These are phyloP conservation scores for Thelephora terrestris DNA, from an alignment of 1,284 basidiomycete genomes.

Conservation along the genomic window DNA sequence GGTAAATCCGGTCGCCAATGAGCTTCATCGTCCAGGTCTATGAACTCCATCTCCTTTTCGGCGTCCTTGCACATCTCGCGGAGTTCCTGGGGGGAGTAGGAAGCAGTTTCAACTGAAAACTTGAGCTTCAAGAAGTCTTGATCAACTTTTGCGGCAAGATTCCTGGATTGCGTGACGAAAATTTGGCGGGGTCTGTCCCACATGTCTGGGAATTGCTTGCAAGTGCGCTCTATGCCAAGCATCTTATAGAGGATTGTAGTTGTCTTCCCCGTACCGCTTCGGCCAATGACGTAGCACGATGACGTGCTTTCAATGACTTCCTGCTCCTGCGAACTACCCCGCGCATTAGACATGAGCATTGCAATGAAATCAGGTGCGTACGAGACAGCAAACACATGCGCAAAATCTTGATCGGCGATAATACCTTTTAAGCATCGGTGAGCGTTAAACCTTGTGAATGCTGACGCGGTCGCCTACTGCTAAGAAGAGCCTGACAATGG, in stretches of 20 bases:
- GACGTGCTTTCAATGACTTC: constrained; percentile 48
- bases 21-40: constrained; percentile 40
- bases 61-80: too few relatives aligned
- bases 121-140: constrained; percentile 57
- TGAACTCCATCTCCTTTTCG: constrained; percentile 24
- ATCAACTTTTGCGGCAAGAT: constrained; percentile 57
- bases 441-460: too few relatives aligned
- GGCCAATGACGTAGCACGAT: constrained; percentile 42
- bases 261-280: constrained; percentile 37
- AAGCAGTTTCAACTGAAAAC: too few relatives aligned
- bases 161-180: constrained; percentile 61
- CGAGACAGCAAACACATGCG: constrained; percentile 46
- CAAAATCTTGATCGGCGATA: constrained; percentile 33
- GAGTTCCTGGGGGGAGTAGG: too few relatives aligned
- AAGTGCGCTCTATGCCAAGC: constrained; percentile 49
- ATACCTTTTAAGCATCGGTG: too few relatives aligned
- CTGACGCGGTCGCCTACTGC: too few relatives aligned
- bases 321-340: constrained; percentile 45
- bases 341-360: too few relatives aligned
- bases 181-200: constrained; percentile 42
- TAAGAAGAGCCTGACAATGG: constrained; percentile 36
- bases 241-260: constrained; percentile 71
- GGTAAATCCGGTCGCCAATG: constrained; percentile 40
- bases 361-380: too few relatives aligned
- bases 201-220: constrained; percentile 24